Conservation (phyloP, 1,284 basidiomycete genomes). For the Golubevia pallescens region DNA sequence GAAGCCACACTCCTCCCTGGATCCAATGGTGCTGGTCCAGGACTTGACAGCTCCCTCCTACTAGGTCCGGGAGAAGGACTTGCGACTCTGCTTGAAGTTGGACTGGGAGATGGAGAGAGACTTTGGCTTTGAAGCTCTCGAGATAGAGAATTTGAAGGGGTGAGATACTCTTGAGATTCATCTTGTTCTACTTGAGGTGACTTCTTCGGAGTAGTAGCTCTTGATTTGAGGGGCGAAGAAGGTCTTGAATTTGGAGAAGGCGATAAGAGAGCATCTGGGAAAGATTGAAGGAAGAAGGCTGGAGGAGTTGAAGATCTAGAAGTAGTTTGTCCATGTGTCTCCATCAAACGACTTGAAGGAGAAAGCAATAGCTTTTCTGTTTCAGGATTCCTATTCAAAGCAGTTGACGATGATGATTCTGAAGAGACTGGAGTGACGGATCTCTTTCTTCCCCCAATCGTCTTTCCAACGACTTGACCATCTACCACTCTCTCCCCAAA, state of each 20-base stretch:
- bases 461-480: conserved; percentile 29
- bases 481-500: conserved; percentile 30
- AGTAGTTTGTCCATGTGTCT: neutral
- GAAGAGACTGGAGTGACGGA: neutral
- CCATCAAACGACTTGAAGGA: neutral
- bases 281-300: conserved; percentile 35
- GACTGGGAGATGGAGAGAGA: neutral
- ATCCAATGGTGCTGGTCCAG: neutral
- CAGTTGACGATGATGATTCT: neutral
- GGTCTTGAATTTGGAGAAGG: neutral
- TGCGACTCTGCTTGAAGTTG: neutral
- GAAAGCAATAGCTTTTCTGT: too few relatives aligned
- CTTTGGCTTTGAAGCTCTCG: conserved; percentile 12
- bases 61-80: neutral
- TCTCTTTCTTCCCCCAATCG: conserved; percentile 17
- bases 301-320: conserved; percentile 12
- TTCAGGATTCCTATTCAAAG: neutral
- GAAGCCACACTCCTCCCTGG: neutral
- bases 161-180: conserved; percentile 3
- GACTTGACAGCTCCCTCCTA: neutral
- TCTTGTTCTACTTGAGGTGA: conserved; percentile 9
- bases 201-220: conserved; percentile 10
- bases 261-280: conserved; percentile 17
- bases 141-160: neutral
- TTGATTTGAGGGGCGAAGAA: neutral